Base-by-base conservation (phyloP, 2,329 filamentous ascomycete species). In the Ramichloridium luteum region DNA sequence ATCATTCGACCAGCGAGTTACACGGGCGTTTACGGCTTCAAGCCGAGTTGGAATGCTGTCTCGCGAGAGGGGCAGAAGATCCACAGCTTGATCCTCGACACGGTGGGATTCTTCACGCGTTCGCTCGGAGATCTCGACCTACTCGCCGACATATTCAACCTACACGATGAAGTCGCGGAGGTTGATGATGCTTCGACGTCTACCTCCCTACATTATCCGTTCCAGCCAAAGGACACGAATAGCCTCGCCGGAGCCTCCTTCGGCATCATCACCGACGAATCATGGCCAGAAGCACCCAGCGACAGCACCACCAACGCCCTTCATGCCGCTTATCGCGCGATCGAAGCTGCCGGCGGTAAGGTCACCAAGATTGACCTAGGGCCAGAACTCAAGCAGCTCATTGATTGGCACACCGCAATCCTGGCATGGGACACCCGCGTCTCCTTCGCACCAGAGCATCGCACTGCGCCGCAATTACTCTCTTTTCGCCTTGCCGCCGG, bases 31-130 rank as follows among this genome's bases (percentile, higher is more conserved):
- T 80, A 73, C 35, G 74, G 63, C 0, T 58, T 78, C 33, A 80
- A 80, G 27, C 74, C 76, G 2, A 80, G 74, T 0, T 79, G 72
- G 72, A 69, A 68, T 33, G 55, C 70, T 0, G 65, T 80, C 18
- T 72, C 67, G 0, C 60, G 72, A 0, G 75, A 80, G 45, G 75
- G 76, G 0, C 60, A 68, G 27, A 73, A 70, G 48, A 56, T 72
- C 2, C 75, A 69, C 42, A 69, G 71, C 1, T 53, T 71, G 1
- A 70, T 63, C 1, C 58, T 74, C 4, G 77, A 80, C 43, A 80
- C 76, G 0, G 44, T 77, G 1, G 76, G 77, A 2, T 55, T 77
- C 9, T 78, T 68, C 35, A 63, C 70, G 0, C 65, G 75, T 1
- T 64, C 59, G 4, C 58, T 75, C 0, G 64, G 64, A 1, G 77